phyloP scores from a whole-genome alignment of 345 rosid species.

The Ceriops decandra region DNA sequence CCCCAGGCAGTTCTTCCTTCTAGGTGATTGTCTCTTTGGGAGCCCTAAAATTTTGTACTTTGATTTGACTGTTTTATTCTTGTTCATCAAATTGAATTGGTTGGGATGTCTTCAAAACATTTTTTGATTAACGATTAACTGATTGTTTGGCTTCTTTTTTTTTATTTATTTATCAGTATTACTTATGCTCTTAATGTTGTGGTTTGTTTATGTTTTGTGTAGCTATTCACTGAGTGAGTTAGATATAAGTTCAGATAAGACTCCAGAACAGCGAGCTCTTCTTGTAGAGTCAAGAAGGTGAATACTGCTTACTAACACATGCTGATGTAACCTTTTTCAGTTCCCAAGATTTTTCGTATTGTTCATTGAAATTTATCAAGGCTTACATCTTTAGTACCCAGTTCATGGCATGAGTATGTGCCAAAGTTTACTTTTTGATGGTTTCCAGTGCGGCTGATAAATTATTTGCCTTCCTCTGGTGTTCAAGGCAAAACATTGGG shows the following conservation, averaged over 20 bases:
- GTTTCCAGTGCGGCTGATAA: too few relatives aligned
- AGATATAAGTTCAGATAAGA: constrained; percentile 44
- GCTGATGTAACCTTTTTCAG: not conserved
- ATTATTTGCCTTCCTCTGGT: too few relatives aligned
- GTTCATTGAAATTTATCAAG: too few relatives aligned
- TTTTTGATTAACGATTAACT: not conserved
- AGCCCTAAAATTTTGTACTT: not conserved
- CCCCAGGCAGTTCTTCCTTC: constrained; percentile 62
- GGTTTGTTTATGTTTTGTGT: constrained; percentile 22
- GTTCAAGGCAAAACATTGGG: too few relatives aligned
- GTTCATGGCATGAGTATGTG: too few relatives aligned
- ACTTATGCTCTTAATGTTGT: constrained; percentile 14
- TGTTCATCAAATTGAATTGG: not conserved
- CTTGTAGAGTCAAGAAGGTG: constrained; percentile 79
- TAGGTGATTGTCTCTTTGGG: constrained; percentile 39
- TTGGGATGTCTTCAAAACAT: too few relatives aligned
- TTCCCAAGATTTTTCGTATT: not conserved
- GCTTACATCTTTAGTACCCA: too few relatives aligned
- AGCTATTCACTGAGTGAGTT: constrained; percentile 49
- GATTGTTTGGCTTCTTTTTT: not conserved
- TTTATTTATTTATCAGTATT: too few relatives aligned
- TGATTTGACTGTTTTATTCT: not conserved
- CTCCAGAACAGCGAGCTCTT: constrained; percentile 56
- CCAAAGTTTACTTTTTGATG: too few relatives aligned
- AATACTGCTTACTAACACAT: not conserved